phyloP scores from a whole-genome alignment of 1,139 yeast species.

The Yamadazyma spencermartinsiae region DNA sequence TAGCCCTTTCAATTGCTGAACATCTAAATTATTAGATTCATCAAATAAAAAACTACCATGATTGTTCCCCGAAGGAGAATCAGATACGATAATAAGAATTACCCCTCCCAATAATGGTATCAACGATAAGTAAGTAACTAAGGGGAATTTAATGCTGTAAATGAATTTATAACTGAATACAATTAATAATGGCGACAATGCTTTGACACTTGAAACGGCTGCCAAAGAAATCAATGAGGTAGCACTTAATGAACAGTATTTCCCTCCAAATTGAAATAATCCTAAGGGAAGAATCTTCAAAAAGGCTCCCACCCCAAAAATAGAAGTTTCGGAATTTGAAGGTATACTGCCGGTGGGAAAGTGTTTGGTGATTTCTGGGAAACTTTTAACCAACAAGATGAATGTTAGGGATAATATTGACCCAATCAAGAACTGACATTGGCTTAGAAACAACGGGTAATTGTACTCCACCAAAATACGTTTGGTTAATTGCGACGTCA shows the following conservation, averaged over 20 bases:
- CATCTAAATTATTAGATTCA: constrained; percentile 18
- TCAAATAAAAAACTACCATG: constrained; percentile 9
- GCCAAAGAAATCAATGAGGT: constrained; percentile 41
- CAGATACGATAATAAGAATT: constrained; percentile 33
- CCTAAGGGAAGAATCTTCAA: constrained; percentile 40
- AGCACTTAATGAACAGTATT: constrained; percentile 38
- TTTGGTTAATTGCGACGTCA: constrained; percentile 51
- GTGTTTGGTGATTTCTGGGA: constrained; percentile 20
- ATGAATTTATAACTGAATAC: constrained; percentile 36
- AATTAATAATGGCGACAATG: constrained; percentile 39
- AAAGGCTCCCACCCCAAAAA: constrained; percentile 24
- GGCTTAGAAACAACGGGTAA: constrained; percentile 53
- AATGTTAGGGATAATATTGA: constrained; percentile 30
- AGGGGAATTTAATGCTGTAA: constrained; percentile 34
- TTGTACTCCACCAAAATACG: constrained; percentile 40
- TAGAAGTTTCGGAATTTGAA: constrained; percentile 18
- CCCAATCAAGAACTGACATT: constrained; percentile 46
- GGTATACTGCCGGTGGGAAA: constrained; percentile 40
- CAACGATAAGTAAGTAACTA: constrained; percentile 36
- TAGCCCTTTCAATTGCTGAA: constrained; percentile 29
- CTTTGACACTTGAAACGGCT: constrained; percentile 42
- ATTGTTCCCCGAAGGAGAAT: constrained; percentile 13
- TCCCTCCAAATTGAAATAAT: constrained; percentile 39
- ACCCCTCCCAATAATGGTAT: constrained; percentile 41
- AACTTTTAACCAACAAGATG: constrained; percentile 20